Conservation (phyloP, 2,329 filamentous ascomycete species). For the Cladosporium cucumerinum region DNA sequence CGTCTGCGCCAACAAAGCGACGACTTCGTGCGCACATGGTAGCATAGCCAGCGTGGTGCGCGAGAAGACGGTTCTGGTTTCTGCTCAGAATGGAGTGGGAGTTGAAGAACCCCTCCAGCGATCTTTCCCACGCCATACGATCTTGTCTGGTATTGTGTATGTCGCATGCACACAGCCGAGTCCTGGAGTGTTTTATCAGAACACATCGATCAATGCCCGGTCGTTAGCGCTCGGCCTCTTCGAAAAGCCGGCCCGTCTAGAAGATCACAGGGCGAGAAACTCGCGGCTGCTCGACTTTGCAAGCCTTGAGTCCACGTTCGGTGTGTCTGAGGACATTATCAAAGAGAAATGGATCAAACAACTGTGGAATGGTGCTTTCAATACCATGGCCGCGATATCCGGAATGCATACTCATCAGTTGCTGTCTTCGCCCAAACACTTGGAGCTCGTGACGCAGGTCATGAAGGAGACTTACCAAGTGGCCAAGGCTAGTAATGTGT, state of each 20-base stretch:
- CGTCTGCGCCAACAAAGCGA: constrained; percentile 27
- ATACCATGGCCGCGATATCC: constrained; percentile 22
- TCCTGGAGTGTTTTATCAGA: constrained; percentile 24
- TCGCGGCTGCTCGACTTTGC: constrained; percentile 15
- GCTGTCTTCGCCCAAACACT: constrained; percentile 17
- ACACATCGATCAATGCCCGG: constrained; percentile 20
- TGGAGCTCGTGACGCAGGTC: constrained; percentile 20
- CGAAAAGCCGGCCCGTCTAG: neutral
- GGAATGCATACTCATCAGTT: constrained; percentile 24
- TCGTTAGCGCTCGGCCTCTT: constrained; percentile 21
- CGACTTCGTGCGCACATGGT: constrained; percentile 16
- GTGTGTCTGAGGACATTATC: constrained; percentile 17
- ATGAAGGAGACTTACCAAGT: constrained; percentile 24
- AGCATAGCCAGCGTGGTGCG: constrained; percentile 20
- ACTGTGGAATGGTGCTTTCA: constrained; percentile 27
- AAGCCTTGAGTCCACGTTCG: constrained; percentile 22
- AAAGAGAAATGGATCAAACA: constrained; percentile 27
- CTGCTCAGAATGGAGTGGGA: constrained; percentile 27
- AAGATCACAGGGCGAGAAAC: constrained; percentile 1
- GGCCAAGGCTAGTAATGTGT: constrained; percentile 19
- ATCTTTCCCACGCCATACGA: constrained; percentile 23
- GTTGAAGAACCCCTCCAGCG: constrained; percentile 23
- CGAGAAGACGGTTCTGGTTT: constrained; percentile 21
- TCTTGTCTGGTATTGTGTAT: constrained; percentile 26
- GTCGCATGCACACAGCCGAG: constrained; percentile 24